Conservation (phyloP, 2,329 filamentous ascomycete species). For the Escovopsis sp. region DNA sequence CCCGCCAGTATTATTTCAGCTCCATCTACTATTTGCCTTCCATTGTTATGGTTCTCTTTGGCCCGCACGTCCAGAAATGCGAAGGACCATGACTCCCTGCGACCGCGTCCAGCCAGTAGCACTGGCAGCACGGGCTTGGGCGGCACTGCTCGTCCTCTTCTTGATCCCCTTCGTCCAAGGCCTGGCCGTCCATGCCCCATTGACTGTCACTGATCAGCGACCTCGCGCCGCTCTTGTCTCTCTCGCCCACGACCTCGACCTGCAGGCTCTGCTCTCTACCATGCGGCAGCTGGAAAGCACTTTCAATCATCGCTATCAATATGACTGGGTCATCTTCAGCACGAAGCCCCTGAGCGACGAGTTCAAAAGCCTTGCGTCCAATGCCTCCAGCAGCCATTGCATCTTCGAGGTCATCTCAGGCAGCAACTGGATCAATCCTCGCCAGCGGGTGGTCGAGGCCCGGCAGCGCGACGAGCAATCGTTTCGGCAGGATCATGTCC, state of each 20-base stretch:
- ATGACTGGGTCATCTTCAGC: slow-evolving; percentile 84
- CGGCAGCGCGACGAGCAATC: background rate
- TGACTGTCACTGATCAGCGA: slow-evolving; percentile 9
- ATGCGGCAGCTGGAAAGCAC: slow-evolving; percentile 39
- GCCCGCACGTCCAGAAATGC: slow-evolving; percentile 7
- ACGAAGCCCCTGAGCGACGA: slow-evolving; percentile 61
- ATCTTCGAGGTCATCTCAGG: slow-evolving; percentile 58
- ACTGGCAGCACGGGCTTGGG: slow-evolving; percentile 6
- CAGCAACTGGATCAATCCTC: slow-evolving; percentile 61
- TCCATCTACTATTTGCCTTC: background rate
- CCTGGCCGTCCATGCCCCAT: slow-evolving; percentile 4
- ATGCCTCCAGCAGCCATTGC: slow-evolving; percentile 54
- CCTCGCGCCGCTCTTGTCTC: slow-evolving; percentile 18
- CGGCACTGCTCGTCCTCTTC: slow-evolving; percentile 11
- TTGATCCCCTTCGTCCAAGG: slow-evolving; percentile 8
- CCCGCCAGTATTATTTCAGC: background rate
- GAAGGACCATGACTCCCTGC: background rate
- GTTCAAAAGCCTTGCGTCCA: slow-evolving; percentile 55
- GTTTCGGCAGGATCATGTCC: background rate
- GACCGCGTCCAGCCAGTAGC: background rate
- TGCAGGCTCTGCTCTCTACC: slow-evolving; percentile 16
- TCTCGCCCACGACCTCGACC: slow-evolving; percentile 16
- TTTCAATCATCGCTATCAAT: slow-evolving; percentile 72
- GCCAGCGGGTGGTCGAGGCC: slow-evolving; percentile 23
- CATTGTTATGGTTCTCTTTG: too few relatives aligned